Evolutionary conservation across 108 stramenopile species (phyloP), one percentile per base, ranked within the genome.

Genomic region (Pseudonitzschia multistriata): DNA sequence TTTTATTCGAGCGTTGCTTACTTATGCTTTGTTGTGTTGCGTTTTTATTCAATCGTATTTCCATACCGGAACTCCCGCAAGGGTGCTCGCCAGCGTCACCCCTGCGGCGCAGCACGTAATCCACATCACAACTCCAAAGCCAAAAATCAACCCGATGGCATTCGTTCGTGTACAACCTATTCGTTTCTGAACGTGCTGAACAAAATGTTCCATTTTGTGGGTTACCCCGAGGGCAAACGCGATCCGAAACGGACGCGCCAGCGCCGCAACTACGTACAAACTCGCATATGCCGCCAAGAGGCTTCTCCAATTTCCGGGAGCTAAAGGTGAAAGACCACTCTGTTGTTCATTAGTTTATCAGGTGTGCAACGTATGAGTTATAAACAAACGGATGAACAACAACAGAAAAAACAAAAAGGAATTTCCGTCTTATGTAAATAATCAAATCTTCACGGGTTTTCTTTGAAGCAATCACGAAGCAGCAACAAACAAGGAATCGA

Each of bases 261-360:
- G 21, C 45, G 85, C 88, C 28, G 86, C 79, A 39, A 86, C 59
- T 4, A 85, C 77, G 39, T 82, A 89, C 19, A 92, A 73, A 5
- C 84, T 77, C 14, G 85, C 88, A 78, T 90, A 92, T 31, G 86
- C 79, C 25, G 84, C 81, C 34, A 94, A 62, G 47, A 92, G 90
- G 24, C 75, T 45, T 42, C 83, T 78, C 85, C 89, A 87, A 75
- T 94, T 89, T 7, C 88, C 93, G 6, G 90, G 87, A 1, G 88
- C 82, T 13, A 94, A 61, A 6, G 93, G 93, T 21, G 84, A 85
- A 34, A 91, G 60, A 30, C 89, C 88, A 28, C 83, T 84, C 83
- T 88, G 66, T 37, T 25, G 56, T 5, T 28, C 6, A 13, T 8
- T 45, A 3, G 15, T 17, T 45, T 2, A 17, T 17, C 3, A 13